These are phyloP conservation scores for Aureobasidium uvarum DNA, from an alignment of 2,329 filamentous ascomycete genomes.

Conservation along the genomic window DNA sequence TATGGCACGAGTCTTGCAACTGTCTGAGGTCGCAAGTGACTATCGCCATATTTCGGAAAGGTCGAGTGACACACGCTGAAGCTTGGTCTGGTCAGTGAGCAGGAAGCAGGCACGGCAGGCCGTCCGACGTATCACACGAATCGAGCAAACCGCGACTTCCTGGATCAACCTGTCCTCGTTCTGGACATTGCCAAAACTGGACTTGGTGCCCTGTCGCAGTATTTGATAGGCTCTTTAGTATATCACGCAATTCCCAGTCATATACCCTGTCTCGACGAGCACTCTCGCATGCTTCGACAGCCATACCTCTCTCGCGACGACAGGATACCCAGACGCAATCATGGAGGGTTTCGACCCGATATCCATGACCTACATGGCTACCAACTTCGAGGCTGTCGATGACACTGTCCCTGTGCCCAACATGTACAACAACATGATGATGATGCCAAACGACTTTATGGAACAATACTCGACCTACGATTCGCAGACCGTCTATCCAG, in stretches of 20 bases:
- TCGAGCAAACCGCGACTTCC: conserved; percentile 18
- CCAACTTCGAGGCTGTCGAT: conserved; percentile 52
- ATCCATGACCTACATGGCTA: conserved; percentile 61
- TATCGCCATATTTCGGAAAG: not conserved
- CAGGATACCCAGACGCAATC: conserved; percentile 30
- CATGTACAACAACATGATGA: conserved; percentile 47
- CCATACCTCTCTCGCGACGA: conserved; percentile 1
- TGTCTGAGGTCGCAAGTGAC: not conserved
- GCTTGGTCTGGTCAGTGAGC: conserved; percentile 9
- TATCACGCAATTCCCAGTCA: not conserved
- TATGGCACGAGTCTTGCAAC: conserved; percentile 9
- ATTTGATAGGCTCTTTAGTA: not conserved
- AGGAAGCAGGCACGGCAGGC: conserved; percentile 6
- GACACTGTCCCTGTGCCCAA: conserved; percentile 50
- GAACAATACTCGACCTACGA: conserved; percentile 61
- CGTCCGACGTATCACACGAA: conserved; percentile 16
- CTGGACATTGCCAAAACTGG: not conserved
- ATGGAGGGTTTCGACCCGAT: conserved; percentile 60
- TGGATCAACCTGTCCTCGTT: not conserved
- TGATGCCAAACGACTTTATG: conserved; percentile 51
- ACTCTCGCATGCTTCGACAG: not conserved
- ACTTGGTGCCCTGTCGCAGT: not conserved
- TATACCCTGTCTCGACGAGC: not conserved
- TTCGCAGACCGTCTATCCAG: conserved; percentile 57
- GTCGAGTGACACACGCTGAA: conserved; percentile 18